phyloP scores from a whole-genome alignment of 331 rosid species.

The Arachis monticola region DNA sequence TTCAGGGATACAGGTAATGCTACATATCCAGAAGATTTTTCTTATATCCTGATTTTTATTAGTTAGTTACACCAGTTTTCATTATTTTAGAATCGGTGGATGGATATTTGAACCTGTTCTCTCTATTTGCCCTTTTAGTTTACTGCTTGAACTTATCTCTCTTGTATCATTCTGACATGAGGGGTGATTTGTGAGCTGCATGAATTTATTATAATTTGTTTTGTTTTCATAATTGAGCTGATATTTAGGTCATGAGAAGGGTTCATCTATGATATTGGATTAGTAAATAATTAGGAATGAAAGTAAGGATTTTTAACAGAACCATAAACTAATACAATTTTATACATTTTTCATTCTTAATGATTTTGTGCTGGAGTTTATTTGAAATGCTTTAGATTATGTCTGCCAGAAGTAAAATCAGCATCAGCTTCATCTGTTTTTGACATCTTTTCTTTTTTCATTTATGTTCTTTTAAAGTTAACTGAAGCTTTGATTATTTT shows the following conservation, averaged over 20 bases:
- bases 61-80: background rate
- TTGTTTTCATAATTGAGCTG: slow-evolving; percentile 30
- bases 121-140: slow-evolving; percentile 23
- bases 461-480: background rate
- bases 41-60: slow-evolving; percentile 23
- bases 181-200: slow-evolving; percentile 5
- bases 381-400: slow-evolving; percentile 14
- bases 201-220: slow-evolving; percentile 7
- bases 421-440: background rate
- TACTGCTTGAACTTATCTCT: slow-evolving; percentile 1
- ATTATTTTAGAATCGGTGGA: background rate
- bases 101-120: slow-evolving; percentile 8
- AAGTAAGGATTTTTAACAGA: slow-evolving; percentile 22
- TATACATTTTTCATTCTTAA: slow-evolving; percentile 10
- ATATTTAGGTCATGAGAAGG: slow-evolving; percentile 19
- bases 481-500: slow-evolving; percentile 12
- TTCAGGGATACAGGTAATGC: slow-evolving; percentile 94
- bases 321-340: slow-evolving; percentile 25
- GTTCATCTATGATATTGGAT: slow-evolving; percentile 8
- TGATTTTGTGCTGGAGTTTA: slow-evolving; percentile 18
- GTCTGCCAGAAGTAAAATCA: slow-evolving; percentile 23
- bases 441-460: slow-evolving; percentile 7
- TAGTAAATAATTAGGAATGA: background rate
- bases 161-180: slow-evolving; percentile 21
- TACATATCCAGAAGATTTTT: background rate